Base-by-base conservation (phyloP, 345 rosid genomes). In the Lagerstroemia speciosa region DNA sequence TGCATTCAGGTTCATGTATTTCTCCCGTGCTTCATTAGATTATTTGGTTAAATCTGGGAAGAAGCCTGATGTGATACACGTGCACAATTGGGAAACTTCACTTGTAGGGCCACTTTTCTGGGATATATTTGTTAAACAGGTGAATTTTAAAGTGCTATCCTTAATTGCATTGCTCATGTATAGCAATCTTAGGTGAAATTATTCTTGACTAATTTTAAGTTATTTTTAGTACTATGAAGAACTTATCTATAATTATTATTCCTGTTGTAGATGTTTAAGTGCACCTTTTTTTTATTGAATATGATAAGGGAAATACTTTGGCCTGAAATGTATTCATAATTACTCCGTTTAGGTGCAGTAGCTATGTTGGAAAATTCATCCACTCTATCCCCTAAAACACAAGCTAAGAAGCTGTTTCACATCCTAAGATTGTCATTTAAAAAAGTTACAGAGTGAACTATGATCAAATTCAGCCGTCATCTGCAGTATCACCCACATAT, bases 1-100 rank as follows among this genome's bases (percentile, higher is more conserved):
- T 72, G 38, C 70, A 65, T 70, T 75, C 83, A 91, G 97, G 74
- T 89, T 91, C 73, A 55, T 84, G 66, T 91, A 91, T 80, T 89
- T 89, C 81, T 89, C 95, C 78, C 97, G 95, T 73, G 93, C 97
- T 75, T 83, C 91, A 20, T 73, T 91, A 86, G 97, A 91, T 75
- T 87, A 83, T 73, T 80, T 91, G 71, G 82, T 83, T 70, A 89
- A 89, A 83, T 83, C 89, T 69, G 91, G 93, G 72, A 91, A 91
- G 81, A 85, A 68, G 79, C 97, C 97, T 68, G 97, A 91, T 87
- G 85, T 91, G 36, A 73, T 91, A 37, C 97, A 91, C 76, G 82
- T 91, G 68, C 97, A 91, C 74, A 78, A 89, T 72, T 88, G 93
- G 91, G 84, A 91, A 85, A 89, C 97, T 78, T 87, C 97, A 69